Base-by-base conservation (phyloP, 2,329 filamentous ascomycete species). In the Penicillium sp. region DNA sequence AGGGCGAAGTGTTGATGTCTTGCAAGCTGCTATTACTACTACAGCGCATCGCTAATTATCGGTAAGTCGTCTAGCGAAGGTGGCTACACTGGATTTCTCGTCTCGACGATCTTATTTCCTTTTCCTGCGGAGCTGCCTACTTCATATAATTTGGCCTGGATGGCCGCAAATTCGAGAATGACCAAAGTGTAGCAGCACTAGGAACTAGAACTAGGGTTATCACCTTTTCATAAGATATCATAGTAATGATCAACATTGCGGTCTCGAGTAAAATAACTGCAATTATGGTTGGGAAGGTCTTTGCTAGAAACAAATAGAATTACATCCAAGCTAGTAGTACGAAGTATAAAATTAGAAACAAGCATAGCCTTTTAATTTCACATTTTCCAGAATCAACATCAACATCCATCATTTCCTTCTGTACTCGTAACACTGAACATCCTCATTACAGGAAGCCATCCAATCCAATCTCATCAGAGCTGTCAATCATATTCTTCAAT, bases 401-500 rank as follows among this genome's bases (percentile, higher is more conserved):
- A 19, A 50, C 19, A 46, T 38, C 17, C 40, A 25, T 37, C 33
- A 29, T 42, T 35, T 42, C n/a, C 23, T 43, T 21, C 29, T 13
- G 6, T 17, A 10, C 23, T 50, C 12, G 29, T 25, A 41, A 13
- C 21, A 29, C 17, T 15, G 2, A 15, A 31, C 6, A 29, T 17
- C 15, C 13, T 27, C 27, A 33, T 19, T 21, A 13, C 9, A 48
- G 27, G 13, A 49, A 40, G 15, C 23, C 17, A 25, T 49, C 38
- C 42, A 72, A 45, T 3, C 62, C 63, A 50, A 69, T 15, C 56
- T 73, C 71, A 58, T 73, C 71, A n/a, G 66, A 68, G 35, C 67
- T 69, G 56, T 72, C 58, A 21, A 69, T 15, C 17, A 57, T 40
- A 37, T 70, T 51, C 0, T 56, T 62, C 31, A 72, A 54, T 23